phyloP scores from a whole-genome alignment of 306 rosid species.

The Cicer judaicum region DNA sequence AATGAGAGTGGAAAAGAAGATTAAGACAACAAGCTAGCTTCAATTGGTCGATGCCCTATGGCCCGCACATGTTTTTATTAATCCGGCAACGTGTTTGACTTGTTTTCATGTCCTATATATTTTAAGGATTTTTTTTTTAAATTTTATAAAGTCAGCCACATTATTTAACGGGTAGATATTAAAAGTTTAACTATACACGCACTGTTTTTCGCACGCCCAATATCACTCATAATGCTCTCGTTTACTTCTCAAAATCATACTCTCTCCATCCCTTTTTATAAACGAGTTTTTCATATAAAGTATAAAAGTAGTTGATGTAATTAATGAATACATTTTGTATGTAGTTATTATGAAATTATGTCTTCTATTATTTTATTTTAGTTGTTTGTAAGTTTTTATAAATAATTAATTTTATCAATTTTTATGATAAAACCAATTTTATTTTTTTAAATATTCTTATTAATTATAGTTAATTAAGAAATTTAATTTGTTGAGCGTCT shows the following conservation, averaged over 20 bases:
- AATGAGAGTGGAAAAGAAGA: slow-evolving; percentile 42
- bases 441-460: too few species aligned
- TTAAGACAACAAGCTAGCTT: slow-evolving; percentile 19
- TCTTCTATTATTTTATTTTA: too few species aligned
- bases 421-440: too few species aligned
- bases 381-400: too few species aligned
- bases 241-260: slow-evolving; percentile 44
- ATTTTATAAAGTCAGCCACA: slow-evolving; percentile 56
- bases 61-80: slow-evolving; percentile 47
- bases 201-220: slow-evolving; percentile 44
- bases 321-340: too few species aligned
- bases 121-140: slow-evolving; percentile 22
- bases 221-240: slow-evolving; percentile 39
- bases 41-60: slow-evolving; percentile 29
- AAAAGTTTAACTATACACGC: slow-evolving; percentile 52
- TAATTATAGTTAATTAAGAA: too few species aligned
- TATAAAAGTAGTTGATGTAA: too few species aligned
- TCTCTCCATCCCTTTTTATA: too few species aligned
- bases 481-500: too few species aligned
- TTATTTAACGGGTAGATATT: slow-evolving; percentile 33
- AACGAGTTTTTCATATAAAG: too few species aligned
- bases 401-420: too few species aligned
- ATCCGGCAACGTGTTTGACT: slow-evolving; percentile 49
- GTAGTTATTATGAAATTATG: too few species aligned
- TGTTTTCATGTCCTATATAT: background rate